Base-by-base conservation (phyloP, 257 asterid genomes). In the Fraxinus cuspidata region DNA sequence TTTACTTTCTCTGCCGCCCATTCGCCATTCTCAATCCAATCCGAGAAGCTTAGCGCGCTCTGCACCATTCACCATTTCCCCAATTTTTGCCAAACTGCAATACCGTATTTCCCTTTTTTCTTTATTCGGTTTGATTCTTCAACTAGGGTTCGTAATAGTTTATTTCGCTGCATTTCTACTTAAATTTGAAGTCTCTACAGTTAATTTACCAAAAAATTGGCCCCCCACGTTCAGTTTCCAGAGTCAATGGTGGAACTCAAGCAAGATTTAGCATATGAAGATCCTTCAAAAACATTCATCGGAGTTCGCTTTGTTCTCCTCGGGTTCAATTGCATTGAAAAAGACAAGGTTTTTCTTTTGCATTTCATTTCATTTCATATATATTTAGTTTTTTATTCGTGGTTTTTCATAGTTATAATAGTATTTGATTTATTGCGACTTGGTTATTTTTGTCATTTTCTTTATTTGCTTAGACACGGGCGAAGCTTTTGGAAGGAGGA, bases 401-500 rank as follows among this genome's bases (percentile, higher is more conserved):
- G 11, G 51, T 0, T n/a, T 58, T 79, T 4, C 56, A 71, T 44
- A 53, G 13, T 3, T 12, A 60, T 21, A 13, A 15, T 63, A 19
- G 21, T 37, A 66, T 63, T 19, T 63, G 69, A 25, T 27, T 63
- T 63, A 63, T 63, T 7, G 23, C 8, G 29, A 21, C 29, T 58
- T 58, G 28, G 64, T 58, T 58, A 58, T 63, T 63, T 12, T 8
- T 27, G 69, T 8, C 69, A 25, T 27, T 10, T 63, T 63, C 34
- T 32, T 77, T 56, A 7, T 0, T 51, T 60, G 71, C 18, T 73
- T 84, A 95, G 98, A 77, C 88, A 42, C 89, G 88, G 65, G 81
- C 81, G 83, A 89, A 82, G 90, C 90, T 95, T 44, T 58, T 88
- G 7, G 91, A 85, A 68, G 93, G 94, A 11, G 99, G 98, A 21